These are phyloP conservation scores for Chimonanthus praecox DNA, from an alignment of 164 flowering plant species.

Conservation along the genomic window DNA sequence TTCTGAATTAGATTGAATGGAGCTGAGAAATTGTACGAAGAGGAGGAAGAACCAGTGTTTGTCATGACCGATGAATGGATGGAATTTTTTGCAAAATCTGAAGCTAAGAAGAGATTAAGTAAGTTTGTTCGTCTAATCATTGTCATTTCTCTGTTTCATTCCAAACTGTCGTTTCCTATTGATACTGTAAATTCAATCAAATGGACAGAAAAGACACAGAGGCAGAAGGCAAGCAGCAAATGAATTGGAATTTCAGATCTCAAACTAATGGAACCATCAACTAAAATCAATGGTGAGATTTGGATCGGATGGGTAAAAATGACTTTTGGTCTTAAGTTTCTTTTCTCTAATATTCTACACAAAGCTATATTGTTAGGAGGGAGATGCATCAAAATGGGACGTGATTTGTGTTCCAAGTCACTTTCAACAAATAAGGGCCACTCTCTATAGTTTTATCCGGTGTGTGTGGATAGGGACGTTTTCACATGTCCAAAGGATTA, in stretches of 20 bases:
- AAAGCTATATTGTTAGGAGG: too few species aligned
- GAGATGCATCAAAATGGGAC: too few species aligned
- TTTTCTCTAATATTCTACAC: too few species aligned
- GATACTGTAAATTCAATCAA: not conserved
- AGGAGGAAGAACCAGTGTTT: conserved; percentile 50
- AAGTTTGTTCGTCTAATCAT: not conserved
- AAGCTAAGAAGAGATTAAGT: conserved; percentile 57
- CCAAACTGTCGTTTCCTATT: not conserved
- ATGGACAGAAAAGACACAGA: not conserved
- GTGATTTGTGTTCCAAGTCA: too few species aligned
- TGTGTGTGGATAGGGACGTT: too few species aligned
- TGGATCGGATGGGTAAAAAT: too few species aligned
- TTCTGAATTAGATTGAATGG: conserved; percentile 13
- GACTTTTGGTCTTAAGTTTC: too few species aligned
- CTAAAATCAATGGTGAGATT: too few species aligned
- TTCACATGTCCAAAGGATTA: too few species aligned
- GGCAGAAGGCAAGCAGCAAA: conserved; percentile 3
- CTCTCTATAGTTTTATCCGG: too few species aligned
- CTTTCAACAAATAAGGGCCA: too few species aligned
- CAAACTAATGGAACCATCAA: too few species aligned
- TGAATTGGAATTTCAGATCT: not conserved
- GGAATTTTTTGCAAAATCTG: conserved; percentile 74
- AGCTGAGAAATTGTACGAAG: conserved; percentile 21
- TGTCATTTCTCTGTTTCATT: not conserved
- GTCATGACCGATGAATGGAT: conserved; percentile 76